Conservation (phyloP, 2,329 filamentous ascomycete genomes). For the Cladosporium sp. region DNA sequence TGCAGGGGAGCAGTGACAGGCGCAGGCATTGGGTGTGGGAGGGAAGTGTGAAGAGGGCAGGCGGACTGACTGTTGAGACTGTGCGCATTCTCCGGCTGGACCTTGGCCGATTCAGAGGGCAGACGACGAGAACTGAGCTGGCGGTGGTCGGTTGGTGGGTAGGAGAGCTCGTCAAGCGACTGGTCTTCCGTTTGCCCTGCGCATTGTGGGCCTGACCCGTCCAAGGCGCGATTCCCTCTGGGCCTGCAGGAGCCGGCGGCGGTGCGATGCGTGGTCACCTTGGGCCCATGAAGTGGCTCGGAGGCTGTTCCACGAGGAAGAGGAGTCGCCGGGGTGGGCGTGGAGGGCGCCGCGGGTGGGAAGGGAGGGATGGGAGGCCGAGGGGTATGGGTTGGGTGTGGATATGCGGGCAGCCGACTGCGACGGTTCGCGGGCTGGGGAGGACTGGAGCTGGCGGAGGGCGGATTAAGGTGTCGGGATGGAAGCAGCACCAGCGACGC, state of each 20-base stretch:
- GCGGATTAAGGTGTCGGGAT: not conserved
- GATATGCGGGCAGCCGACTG: conserved; percentile 1
- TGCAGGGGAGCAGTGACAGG: not conserved
- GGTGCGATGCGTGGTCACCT: not conserved
- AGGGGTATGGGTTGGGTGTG: not conserved
- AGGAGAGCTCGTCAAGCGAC: conserved; percentile 6
- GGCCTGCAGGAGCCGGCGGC: conserved; percentile 1
- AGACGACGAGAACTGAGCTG: not conserved
- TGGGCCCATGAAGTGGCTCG: conserved; percentile 2
- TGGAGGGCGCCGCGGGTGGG: not conserved
- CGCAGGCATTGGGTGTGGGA: not conserved
- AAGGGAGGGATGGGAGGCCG: not conserved
- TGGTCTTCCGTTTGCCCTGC: conserved; percentile 6
- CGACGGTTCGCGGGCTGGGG: not conserved
- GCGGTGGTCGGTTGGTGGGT: not conserved
- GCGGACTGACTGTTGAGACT: conserved; percentile 14
- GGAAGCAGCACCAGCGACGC: not conserved
- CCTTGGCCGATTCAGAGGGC: conserved; percentile 1
- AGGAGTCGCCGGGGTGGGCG: not conserved
- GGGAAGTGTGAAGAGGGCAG: not conserved
- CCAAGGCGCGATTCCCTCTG: conserved; percentile 11
- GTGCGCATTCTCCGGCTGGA: conserved; percentile 18
- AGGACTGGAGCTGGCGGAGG: too few relatives aligned
- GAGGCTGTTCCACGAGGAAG: not conserved
- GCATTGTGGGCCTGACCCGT: conserved; percentile 10